Base-by-base conservation (phyloP, 768 basidiomycete species). In the Tulasnella sp. region DNA sequence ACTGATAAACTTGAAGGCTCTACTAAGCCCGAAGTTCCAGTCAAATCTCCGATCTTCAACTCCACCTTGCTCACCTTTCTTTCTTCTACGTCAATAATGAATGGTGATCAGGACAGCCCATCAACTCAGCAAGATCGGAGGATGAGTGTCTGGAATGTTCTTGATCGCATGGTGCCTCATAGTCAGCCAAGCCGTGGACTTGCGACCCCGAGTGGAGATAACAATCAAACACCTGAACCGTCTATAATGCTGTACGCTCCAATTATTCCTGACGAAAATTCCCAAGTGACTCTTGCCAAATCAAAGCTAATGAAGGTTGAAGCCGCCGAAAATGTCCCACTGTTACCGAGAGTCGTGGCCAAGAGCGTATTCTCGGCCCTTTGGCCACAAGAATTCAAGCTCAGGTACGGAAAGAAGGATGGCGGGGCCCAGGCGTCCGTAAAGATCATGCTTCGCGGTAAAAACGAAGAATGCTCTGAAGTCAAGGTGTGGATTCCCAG, bases 181-280 rank as follows among this genome's bases (percentile, higher is more conserved):
- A 47, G 44, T 37, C 28, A 31, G 34, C 33, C 48, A 20, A 16
- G 24, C 3, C 24, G 27, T 9, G 32, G 32, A 16, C 19, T 31
- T 8, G 25, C 52, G 15, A n/a, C n/a, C n/a, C n/a, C n/a, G n/a
- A n/a, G 24, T 44, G 10, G 48, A 25, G 9, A 53, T 56, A 65
- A 71, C n/a, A n/a, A n/a, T n/a, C n/a, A n/a, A n/a, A n/a, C 74
- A 28, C 65, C 68, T 25, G 51, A 34, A 34, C 24, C 51, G 34
- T 70, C 72, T 13, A 61, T 88, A 43, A 87, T 88, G 86, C 69
- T 88, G 66, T 86, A 81, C 58, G 72, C 73, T 0, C 85, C 85
- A 0, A 64, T 88, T 46, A 67, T 78, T 44, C 83, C 82, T 1
- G 69, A 72, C 31, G 68, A 68, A 6, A 73, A 75, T 43, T 81